Evolutionary conservation across 345 rosid species (phyloP).

Genomic region (Salix koriyanagi): DNA sequence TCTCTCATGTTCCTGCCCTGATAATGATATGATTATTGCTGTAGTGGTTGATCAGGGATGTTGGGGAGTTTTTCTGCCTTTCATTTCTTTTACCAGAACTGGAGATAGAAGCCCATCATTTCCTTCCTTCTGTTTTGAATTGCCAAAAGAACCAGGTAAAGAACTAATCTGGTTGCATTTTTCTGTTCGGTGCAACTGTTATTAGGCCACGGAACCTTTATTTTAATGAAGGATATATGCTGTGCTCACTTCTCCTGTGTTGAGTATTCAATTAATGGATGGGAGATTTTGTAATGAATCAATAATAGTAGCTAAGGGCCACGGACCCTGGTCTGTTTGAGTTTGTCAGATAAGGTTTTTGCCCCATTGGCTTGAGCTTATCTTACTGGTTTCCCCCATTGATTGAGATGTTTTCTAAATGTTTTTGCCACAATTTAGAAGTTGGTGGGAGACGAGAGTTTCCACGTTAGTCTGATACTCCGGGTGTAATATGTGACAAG

Average conservation of each 20-base stretch:
- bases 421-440: not conserved
- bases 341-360: not conserved
- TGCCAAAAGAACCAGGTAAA: not conserved
- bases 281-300: not conserved
- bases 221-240: not conserved
- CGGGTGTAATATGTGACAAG: not conserved
- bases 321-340: not conserved
- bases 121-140: constrained; percentile 10
- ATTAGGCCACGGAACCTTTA: constrained; percentile 10
- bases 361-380: not conserved
- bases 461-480: not conserved
- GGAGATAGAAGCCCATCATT: constrained; percentile 4
- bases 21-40: not conserved
- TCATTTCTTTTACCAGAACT: constrained; percentile 1
- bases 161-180: not conserved
- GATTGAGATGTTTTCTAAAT: not conserved
- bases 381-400: not conserved
- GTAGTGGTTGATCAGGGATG: not conserved
- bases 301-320: not conserved
- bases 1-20: not conserved
- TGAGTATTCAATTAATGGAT: not conserved
- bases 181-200: constrained; percentile 7
- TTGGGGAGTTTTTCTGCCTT: not conserved
- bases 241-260: not conserved
- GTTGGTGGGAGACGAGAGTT: not conserved